These are phyloP conservation scores for Corynespora cassiicola DNA, from an alignment of 2,329 filamentous ascomycete species.

Conservation along the genomic window DNA sequence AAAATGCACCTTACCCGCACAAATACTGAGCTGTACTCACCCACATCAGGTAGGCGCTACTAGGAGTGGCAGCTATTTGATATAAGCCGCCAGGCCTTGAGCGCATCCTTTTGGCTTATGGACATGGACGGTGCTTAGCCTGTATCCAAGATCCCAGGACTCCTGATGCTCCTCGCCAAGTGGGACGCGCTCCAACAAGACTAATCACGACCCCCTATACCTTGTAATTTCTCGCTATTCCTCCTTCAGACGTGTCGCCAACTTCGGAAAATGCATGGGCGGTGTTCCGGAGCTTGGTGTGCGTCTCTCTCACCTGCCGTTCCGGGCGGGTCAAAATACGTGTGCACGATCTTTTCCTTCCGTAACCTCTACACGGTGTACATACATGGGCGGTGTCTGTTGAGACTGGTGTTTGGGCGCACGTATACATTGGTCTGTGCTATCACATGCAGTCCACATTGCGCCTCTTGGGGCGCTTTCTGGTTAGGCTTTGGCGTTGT, in stretches of 20 bases:
- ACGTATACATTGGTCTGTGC: constrained; percentile 8
- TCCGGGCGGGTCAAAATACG: constrained; percentile 2
- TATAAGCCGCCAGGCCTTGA: constrained; percentile 23
- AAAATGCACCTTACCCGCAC: constrained; percentile 32
- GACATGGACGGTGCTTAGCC: constrained; percentile 10
- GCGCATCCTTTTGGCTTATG: constrained; percentile 8
- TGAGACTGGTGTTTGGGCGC: constrained; percentile 12
- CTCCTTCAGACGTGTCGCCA: constrained; percentile 24
- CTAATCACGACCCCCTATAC: constrained; percentile 14
- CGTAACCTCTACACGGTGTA: constrained; percentile 15
- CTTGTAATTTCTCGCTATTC: constrained; percentile 38
- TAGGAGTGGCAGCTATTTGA: constrained; percentile 21
- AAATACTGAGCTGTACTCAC: constrained; percentile 36
- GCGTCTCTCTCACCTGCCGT: constrained; percentile 25
- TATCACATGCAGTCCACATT: too few species aligned
- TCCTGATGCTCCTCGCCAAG: constrained; percentile 6
- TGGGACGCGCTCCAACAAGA: background rate
- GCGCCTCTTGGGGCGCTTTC: too few species aligned
- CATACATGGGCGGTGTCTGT: constrained; percentile 10
- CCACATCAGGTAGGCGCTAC: constrained; percentile 36
- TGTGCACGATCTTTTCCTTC: constrained; percentile 14
- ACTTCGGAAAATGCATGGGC: constrained; percentile 31
- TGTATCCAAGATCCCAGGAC: constrained; percentile 11
- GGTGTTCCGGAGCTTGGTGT: constrained; percentile 33
- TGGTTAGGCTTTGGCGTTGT: too few species aligned